Evolutionary conservation across 1,139 yeast genomes (phyloP).

Genomic region (Pneumocystis wakefieldiae): DNA sequence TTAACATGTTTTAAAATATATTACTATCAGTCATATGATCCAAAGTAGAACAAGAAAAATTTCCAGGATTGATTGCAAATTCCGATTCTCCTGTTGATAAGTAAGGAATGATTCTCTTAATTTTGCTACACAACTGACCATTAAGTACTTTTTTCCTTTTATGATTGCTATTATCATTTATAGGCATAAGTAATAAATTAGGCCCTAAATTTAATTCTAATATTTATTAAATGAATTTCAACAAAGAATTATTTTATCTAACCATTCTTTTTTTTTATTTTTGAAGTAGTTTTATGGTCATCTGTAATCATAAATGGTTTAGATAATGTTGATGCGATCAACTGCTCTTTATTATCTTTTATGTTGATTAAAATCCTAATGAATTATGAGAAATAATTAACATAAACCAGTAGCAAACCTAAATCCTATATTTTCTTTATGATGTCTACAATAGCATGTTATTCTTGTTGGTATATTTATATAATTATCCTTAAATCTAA

Average conservation of each 20-base stretch:
- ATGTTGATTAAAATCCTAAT: constrained; percentile 48
- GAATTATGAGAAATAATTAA: not conserved
- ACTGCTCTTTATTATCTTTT: constrained; percentile 41
- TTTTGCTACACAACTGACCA: not conserved
- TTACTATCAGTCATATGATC: not conserved
- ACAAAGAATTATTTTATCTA: not conserved
- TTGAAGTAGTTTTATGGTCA: constrained; percentile 48
- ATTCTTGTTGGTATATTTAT: constrained; percentile 72
- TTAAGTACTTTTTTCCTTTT: not conserved
- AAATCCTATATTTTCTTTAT: constrained; percentile 71
- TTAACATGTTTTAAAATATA: not conserved
- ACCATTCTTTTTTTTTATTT: not conserved
- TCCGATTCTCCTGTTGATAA: not conserved
- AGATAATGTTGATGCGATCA: constrained; percentile 60
- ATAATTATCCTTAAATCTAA: constrained; percentile 49
- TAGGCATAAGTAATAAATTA: not conserved
- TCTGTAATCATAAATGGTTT: constrained; percentile 81
- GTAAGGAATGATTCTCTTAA: not conserved
- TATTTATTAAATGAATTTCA: not conserved
- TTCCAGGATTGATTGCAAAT: not conserved
- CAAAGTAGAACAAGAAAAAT: not conserved
- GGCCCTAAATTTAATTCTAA: not conserved
- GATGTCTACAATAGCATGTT: constrained; percentile 92
- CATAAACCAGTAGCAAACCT: constrained; percentile 16
- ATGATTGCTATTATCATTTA: not conserved